phyloP scores from a whole-genome alignment of 306 rosid genomes.

The Potentilla sterilis region DNA sequence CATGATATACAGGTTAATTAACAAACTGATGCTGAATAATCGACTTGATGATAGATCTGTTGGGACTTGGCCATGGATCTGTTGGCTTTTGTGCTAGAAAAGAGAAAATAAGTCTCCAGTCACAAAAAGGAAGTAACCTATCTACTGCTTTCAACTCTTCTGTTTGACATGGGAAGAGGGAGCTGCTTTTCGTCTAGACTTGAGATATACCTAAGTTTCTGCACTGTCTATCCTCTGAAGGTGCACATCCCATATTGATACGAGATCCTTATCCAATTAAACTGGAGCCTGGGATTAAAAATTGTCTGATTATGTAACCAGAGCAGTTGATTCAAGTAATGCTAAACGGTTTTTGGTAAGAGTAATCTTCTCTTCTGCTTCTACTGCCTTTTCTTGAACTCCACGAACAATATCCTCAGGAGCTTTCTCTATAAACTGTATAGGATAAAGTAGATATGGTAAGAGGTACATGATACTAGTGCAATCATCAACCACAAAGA shows the following conservation, averaged over 20 bases:
- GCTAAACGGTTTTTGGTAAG: constrained; percentile 75
- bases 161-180: background rate
- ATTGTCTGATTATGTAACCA: constrained; percentile 37
- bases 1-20: background rate
- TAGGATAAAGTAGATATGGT: constrained; percentile 13
- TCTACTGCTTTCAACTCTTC: too few species aligned
- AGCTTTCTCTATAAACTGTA: constrained; percentile 89
- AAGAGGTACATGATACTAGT: constrained; percentile 12
- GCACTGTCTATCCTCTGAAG: background rate
- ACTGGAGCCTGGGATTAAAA: background rate
- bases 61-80: background rate
- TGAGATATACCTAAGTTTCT: background rate
- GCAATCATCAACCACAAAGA: background rate
- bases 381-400: constrained; percentile 76
- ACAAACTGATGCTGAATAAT: background rate
- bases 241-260: constrained; percentile 5
- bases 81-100: background rate
- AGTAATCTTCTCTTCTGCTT: constrained; percentile 80
- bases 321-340: constrained; percentile 52
- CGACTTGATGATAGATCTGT: background rate
- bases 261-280: background rate
- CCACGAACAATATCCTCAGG: constrained; percentile 75
- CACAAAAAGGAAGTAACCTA: too few species aligned
- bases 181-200: background rate
- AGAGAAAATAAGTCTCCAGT: background rate